Conservation (phyloP, 169 alveolate genomes). For the Fabrea salina region DNA sequence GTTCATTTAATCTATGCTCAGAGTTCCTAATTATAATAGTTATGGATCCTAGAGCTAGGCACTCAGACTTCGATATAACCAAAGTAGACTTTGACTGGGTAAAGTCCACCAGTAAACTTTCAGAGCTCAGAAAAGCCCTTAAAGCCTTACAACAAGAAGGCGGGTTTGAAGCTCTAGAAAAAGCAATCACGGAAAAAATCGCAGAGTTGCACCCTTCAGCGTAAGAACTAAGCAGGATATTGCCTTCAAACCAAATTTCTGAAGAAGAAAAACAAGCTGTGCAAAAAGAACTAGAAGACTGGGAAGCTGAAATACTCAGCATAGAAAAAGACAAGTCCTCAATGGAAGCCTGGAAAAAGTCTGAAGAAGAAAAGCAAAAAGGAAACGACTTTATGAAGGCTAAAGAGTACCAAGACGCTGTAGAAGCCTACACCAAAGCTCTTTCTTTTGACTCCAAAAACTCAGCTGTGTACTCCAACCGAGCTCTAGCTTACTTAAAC, state of each 20-base stretch:
- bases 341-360: conserved; percentile 32
- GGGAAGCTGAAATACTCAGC: conserved; percentile 49
- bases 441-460: conserved; percentile 55
- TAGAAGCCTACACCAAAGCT: conserved; percentile 67
- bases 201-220: conserved; percentile 61
- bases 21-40: no score
- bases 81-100: conserved; percentile 77
- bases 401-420: conserved; percentile 73
- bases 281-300: conserved; percentile 47
- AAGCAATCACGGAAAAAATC: conserved; percentile 58
- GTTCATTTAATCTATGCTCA: no score
- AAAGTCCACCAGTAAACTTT: conserved; percentile 55
- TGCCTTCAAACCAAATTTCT: conserved; percentile 31
- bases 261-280: conserved; percentile 40
- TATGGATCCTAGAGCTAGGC: conserved; percentile 30
- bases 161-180: conserved; percentile 60
- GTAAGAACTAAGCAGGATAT: conserved; percentile 44
- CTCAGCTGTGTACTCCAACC: conserved; percentile 72
- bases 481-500: conserved; percentile 74
- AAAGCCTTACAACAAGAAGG: conserved; percentile 71
- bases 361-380: conserved; percentile 71
- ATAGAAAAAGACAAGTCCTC: conserved; percentile 31
- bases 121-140: conserved; percentile 63
- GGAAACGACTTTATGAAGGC: conserved; percentile 81
- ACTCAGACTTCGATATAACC: conserved; percentile 34